A percentile compares a stretch with the other conserved stretches of the same genome.
Conservation (phyloP, 1,284 basidiomycete genomes). For the Cryptococcus wingfieldii region DNA sequence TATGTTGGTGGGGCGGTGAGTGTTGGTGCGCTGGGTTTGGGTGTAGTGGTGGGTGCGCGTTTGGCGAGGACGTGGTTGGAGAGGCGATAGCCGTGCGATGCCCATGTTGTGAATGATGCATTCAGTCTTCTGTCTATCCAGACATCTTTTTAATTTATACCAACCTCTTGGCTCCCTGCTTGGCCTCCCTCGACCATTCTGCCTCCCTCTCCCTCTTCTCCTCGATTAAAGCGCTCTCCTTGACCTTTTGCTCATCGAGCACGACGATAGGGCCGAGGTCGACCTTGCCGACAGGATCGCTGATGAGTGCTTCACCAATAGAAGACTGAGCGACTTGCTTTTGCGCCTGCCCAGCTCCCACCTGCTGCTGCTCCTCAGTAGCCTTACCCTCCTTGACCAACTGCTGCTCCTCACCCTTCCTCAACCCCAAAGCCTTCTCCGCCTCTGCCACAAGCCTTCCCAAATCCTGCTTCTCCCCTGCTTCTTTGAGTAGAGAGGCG, state of each 20-base stretch:
- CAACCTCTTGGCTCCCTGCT: conserved; percentile 19
- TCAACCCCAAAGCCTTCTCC: conserved; percentile 18
- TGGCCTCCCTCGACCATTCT: conserved; percentile 16
- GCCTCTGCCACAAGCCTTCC: conserved; percentile 19
- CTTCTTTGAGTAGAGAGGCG: conserved; percentile 18
- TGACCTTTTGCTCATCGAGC: conserved; percentile 1
- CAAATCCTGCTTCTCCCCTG: conserved; percentile 23
- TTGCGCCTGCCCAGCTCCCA: too few species aligned
- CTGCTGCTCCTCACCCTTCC: neutral
- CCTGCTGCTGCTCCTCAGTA: neutral
- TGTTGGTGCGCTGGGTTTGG: conserved; percentile 6
- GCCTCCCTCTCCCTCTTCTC: conserved; percentile 7
- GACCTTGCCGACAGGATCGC: conserved; percentile 5
- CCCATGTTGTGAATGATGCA: neutral
- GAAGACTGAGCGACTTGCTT: conserved; percentile 5
- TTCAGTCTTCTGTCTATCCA: neutral
- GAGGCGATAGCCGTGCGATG: conserved; percentile 1
- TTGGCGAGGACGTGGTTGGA: conserved; percentile 17
- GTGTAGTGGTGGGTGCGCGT: conserved; percentile 1
- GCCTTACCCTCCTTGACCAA: neutral
- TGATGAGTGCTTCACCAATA: conserved; percentile 10
- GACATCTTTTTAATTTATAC: conserved; percentile 10
- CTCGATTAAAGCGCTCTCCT: neutral
- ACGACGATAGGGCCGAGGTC: conserved; percentile 15
- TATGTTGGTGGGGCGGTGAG: conserved; percentile 8